These are phyloP conservation scores for Meredithiella fracta DNA, from an alignment of 2,329 filamentous ascomycete species.

Conservation along the genomic window DNA sequence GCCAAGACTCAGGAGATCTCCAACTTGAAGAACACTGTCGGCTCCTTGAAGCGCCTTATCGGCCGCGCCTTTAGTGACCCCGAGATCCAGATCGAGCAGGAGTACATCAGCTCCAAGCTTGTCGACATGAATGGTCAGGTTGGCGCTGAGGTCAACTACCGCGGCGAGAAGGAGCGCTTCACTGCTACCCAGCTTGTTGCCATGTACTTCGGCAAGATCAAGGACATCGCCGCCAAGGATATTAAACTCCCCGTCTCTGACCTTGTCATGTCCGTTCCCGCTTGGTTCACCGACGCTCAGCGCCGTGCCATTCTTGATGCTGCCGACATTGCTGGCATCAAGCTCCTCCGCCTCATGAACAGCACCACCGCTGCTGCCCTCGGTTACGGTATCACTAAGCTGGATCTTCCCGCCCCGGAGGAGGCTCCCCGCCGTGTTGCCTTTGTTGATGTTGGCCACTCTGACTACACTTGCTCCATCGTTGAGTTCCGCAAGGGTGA, in stretches of 20 bases:
- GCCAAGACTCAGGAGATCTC: slow-evolving; percentile 99
- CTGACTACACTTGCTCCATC: slow-evolving; percentile 84
- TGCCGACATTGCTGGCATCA: slow-evolving; percentile 82
- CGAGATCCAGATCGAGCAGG: slow-evolving; percentile 82
- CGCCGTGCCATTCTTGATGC: slow-evolving; percentile 80
- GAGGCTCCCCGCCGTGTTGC: slow-evolving; percentile 83
- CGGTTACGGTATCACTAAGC: slow-evolving; percentile 94
- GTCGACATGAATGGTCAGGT: slow-evolving; percentile 88
- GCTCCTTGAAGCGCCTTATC: slow-evolving; percentile 78
- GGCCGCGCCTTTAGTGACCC: slow-evolving; percentile 78
- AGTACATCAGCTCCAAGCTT: slow-evolving; percentile 72
- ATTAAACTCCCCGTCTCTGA: slow-evolving; percentile 83
- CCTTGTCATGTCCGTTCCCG: slow-evolving; percentile 81
- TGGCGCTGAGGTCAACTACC: slow-evolving; percentile 81
- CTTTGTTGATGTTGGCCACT: slow-evolving; percentile 92
- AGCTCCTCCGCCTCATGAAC: slow-evolving; percentile 87
- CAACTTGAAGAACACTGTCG: slow-evolving; percentile 97
- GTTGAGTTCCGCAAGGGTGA: slow-evolving; percentile 97
- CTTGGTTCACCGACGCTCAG: slow-evolving; percentile 95
- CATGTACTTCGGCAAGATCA: slow-evolving; percentile 94
- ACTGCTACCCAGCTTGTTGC: slow-evolving; percentile 83
- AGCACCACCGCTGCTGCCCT: slow-evolving; percentile 93
- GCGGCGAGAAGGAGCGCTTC: slow-evolving; percentile 91
- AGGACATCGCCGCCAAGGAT: slow-evolving; percentile 71
- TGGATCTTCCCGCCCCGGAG: slow-evolving; percentile 72